These are phyloP conservation scores for Helianthus tuberosus DNA, from an alignment of 129 eudicot genomes.

Conservation along the genomic window DNA sequence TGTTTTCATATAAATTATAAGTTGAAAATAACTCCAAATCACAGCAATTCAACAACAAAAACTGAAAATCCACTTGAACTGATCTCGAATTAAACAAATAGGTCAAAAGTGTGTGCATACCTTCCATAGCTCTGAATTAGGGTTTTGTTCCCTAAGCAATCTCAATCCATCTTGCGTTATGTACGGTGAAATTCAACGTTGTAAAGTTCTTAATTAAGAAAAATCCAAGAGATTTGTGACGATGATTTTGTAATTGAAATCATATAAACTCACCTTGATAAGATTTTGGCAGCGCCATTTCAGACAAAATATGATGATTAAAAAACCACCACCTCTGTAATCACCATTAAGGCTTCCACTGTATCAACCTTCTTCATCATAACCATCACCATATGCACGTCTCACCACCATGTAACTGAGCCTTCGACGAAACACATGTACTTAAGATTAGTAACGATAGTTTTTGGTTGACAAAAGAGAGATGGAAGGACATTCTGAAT, in stretches of 20 bases:
- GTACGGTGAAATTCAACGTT: slow-evolving; percentile 22
- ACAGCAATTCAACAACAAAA: not conserved
- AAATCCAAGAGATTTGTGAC: slow-evolving; percentile 27
- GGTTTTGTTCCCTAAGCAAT: slow-evolving; percentile 28
- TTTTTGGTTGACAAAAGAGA: too few relatives aligned
- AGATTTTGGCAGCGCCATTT: too few relatives aligned
- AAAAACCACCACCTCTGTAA: too few relatives aligned
- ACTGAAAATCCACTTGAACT: not conserved
- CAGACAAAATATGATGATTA: too few relatives aligned
- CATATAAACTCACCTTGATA: too few relatives aligned
- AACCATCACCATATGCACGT: too few relatives aligned
- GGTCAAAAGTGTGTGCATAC: slow-evolving; percentile 17
- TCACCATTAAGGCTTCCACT: too few relatives aligned
- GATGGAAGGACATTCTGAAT: too few relatives aligned
- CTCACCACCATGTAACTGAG: too few relatives aligned
- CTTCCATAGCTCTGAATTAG: slow-evolving; percentile 29
- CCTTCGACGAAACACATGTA: too few relatives aligned
- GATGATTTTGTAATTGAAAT: not conserved
- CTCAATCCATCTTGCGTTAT: slow-evolving; percentile 15
- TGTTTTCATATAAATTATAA: not conserved
- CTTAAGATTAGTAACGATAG: too few relatives aligned
- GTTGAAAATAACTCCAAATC: not conserved
- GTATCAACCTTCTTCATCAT: too few relatives aligned
- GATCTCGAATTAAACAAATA: not conserved
- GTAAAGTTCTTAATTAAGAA: not conserved